These are phyloP conservation scores for Blastomyces percursus DNA, from an alignment of 2,329 filamentous ascomycete species.

Conservation along the genomic window DNA sequence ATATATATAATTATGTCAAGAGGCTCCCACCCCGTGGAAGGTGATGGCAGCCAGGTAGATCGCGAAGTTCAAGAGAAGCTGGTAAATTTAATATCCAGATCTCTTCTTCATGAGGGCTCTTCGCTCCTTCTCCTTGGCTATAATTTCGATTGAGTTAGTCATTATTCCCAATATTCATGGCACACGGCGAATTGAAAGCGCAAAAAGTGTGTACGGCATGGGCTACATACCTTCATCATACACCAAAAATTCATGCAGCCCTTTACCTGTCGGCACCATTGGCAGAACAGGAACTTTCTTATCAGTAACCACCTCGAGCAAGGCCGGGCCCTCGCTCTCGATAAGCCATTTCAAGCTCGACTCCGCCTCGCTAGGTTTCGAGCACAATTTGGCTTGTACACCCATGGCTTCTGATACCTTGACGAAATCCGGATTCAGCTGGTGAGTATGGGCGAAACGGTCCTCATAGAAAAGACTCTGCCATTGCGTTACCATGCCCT, in stretches of 20 bases:
- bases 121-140: constrained; percentile 57
- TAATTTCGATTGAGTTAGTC: constrained; percentile 8
- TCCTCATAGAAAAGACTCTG: constrained; percentile 96
- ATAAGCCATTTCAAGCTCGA: constrained; percentile 81
- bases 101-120: constrained; percentile 56
- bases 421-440: constrained; percentile 91
- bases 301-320: constrained; percentile 86
- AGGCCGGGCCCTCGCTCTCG: constrained; percentile 75
- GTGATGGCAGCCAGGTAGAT: background rate
- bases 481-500: constrained; percentile 99
- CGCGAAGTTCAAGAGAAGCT: constrained; percentile 7
- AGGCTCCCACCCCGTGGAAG: background rate
- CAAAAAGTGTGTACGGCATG: background rate
- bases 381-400: constrained; percentile 60
- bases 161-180: background rate
- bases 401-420: constrained; percentile 89
- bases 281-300: constrained; percentile 73
- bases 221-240: constrained; percentile 60
- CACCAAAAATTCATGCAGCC: constrained; percentile 82
- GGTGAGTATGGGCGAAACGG: constrained; percentile 82
- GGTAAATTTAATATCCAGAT: constrained; percentile 30
- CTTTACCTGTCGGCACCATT: constrained; percentile 85
- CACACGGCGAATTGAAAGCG: background rate
- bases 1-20: background rate
- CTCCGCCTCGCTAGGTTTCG: constrained; percentile 64